Conservation (phyloP, 257 asterid species). For the Cruciata laevipes region DNA sequence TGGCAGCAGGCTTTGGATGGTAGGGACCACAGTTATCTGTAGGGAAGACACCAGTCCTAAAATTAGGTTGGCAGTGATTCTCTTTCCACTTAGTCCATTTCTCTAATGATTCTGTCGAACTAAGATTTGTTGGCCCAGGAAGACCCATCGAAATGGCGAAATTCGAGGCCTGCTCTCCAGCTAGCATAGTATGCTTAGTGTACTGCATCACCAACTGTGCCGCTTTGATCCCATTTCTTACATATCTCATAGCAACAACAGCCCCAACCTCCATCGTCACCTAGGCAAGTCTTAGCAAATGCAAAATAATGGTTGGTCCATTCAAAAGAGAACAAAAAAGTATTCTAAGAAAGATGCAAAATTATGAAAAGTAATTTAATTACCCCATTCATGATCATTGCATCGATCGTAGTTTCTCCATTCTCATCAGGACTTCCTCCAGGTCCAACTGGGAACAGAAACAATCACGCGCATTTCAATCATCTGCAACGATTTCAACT, state of each 20-base stretch:
- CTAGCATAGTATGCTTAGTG: constrained; percentile 87
- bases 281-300: constrained; percentile 59
- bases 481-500: background rate
- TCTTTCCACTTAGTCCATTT: constrained; percentile 79
- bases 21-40: constrained; percentile 76
- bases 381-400: constrained; percentile 98
- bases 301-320: constrained; percentile 16
- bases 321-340: constrained; percentile 5
- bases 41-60: constrained; percentile 68
- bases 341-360: constrained; percentile 1
- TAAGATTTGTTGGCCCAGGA: constrained; percentile 79
- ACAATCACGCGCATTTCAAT: constrained; percentile 5
- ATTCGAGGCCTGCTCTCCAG: constrained; percentile 81
- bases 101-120: constrained; percentile 69
- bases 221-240: constrained; percentile 75
- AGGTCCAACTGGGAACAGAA: constrained; percentile 74
- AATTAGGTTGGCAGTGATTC: constrained; percentile 74
- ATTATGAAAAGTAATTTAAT: background rate
- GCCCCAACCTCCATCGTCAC: constrained; percentile 99
- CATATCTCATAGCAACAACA: constrained; percentile 93
- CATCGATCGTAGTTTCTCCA: constrained; percentile 93
- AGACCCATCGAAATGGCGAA: constrained; percentile 97
- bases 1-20: constrained; percentile 25
- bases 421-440: constrained; percentile 99
- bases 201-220: constrained; percentile 81